These are phyloP conservation scores for Mycena venus DNA, from an alignment of 768 basidiomycete species.

Conservation along the genomic window DNA sequence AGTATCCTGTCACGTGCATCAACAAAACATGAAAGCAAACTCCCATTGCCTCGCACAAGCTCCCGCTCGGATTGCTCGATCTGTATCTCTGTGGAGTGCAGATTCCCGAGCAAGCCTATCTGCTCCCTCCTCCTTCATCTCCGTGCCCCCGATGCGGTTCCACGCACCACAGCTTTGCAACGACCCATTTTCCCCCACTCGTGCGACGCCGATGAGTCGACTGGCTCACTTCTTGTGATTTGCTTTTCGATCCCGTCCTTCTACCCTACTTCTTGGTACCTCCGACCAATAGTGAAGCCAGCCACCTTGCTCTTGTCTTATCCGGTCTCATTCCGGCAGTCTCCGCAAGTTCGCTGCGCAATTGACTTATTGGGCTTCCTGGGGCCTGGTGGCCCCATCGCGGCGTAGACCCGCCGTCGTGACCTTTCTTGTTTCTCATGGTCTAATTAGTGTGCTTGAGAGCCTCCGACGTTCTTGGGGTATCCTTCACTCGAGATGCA, in stretches of 20 bases:
- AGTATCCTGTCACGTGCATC: slow-evolving; percentile 8
- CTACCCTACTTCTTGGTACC: slow-evolving; percentile 14
- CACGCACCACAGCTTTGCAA: background rate
- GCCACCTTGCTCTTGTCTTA: background rate
- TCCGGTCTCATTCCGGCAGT: background rate
- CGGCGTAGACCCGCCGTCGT: background rate
- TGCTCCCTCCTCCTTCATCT: slow-evolving; percentile 3
- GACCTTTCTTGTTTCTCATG: slow-evolving; percentile 15
- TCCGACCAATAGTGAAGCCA: background rate
- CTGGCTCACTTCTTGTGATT: slow-evolving; percentile 13
- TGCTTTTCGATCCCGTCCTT: slow-evolving; percentile 17
- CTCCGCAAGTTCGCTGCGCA: slow-evolving; percentile 24
- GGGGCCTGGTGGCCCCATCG: background rate
- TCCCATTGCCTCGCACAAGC: background rate
- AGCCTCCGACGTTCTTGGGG: slow-evolving; percentile 15
- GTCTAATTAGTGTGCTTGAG: slow-evolving; percentile 25
- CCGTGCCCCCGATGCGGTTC: slow-evolving; percentile 20
- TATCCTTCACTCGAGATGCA: background rate
- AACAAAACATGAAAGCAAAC: background rate
- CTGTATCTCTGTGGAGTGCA: background rate
- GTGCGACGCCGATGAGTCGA: slow-evolving; percentile 12
- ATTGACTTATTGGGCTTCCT: slow-evolving; percentile 28
- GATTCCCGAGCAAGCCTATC: slow-evolving; percentile 23
- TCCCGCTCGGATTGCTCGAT: slow-evolving; percentile 1
- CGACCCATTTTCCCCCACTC: slow-evolving; percentile 7